Evolutionary conservation across 441 rosid species (phyloP).

Genomic region (Hura crepitans): DNA sequence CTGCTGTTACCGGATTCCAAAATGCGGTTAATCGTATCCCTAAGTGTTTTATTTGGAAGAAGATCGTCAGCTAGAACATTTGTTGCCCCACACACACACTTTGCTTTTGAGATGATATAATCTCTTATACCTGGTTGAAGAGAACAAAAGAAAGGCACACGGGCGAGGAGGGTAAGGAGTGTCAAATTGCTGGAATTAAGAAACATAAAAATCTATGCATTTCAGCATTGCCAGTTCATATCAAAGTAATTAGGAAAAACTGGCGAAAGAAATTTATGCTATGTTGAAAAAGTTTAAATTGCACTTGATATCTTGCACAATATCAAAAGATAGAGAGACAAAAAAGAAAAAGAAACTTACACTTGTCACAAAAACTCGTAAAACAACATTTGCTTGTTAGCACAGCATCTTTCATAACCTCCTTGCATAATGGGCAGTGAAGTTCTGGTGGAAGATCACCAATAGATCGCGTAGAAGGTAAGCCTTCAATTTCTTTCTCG

Average conservation of each 20-base stretch:
- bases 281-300: background rate
- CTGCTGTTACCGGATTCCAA: conserved; percentile 93
- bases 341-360: conserved; percentile 34
- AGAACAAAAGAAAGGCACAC: conserved; percentile 16
- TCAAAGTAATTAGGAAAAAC: background rate
- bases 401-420: conserved; percentile 99
- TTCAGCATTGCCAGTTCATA: background rate
- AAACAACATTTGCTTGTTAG: conserved; percentile 96
- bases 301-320: background rate
- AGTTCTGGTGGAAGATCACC: conserved; percentile 98
- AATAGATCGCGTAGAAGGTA: conserved; percentile 82
- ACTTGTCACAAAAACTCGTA: conserved; percentile 80
- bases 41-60: conserved; percentile 90
- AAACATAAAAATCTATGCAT: background rate
- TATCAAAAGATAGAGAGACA: background rate
- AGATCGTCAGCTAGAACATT: conserved; percentile 94
- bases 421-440: conserved; percentile 92
- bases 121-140: conserved; percentile 77
- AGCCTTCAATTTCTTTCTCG: conserved; percentile 91
- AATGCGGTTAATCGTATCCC: conserved; percentile 92
- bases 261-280: background rate
- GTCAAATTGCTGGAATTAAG: background rate
- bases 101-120: conserved; percentile 67
- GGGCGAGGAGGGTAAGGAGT: background rate
- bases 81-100: conserved; percentile 87